Evolutionary conservation across 257 asterid species (phyloP).

Genomic region (Solanum stenotomum): DNA sequence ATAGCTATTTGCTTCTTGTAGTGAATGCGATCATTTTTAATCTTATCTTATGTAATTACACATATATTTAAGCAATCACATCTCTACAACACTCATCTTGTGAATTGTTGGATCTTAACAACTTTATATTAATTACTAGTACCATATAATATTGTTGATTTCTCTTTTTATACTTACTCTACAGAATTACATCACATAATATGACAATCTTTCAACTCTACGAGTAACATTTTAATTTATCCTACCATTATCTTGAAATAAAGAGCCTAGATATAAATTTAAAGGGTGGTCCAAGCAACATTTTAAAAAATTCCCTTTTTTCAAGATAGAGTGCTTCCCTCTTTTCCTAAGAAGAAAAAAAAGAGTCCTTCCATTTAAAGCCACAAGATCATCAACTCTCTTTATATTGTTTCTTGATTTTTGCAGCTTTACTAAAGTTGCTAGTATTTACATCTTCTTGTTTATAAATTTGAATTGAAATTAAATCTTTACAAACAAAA

Average conservation of each 20-base stretch:
- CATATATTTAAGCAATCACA: not conserved
- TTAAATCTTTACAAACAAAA: not conserved
- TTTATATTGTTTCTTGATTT: not conserved
- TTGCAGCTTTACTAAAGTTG: not conserved
- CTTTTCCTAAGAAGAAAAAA: not conserved
- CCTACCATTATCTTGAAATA: not conserved
- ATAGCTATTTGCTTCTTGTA: not conserved
- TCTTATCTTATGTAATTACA: not conserved
- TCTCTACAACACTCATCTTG: not conserved
- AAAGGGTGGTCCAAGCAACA: not conserved
- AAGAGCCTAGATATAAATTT: not conserved
- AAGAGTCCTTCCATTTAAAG: not conserved
- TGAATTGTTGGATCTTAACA: not conserved
- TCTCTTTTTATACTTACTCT: not conserved
- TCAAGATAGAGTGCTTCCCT: not conserved
- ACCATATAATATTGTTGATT: not conserved
- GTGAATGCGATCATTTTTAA: not conserved
- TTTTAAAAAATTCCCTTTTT: not conserved
- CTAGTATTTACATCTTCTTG: not conserved
- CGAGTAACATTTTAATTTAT: not conserved
- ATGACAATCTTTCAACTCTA: not conserved
- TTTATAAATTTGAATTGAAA: not conserved
- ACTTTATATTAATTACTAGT: not conserved
- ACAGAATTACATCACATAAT: not conserved
- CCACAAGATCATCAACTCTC: not conserved